Base-by-base conservation (phyloP, 441 rosid genomes). In the Populus hybrid region DNA sequence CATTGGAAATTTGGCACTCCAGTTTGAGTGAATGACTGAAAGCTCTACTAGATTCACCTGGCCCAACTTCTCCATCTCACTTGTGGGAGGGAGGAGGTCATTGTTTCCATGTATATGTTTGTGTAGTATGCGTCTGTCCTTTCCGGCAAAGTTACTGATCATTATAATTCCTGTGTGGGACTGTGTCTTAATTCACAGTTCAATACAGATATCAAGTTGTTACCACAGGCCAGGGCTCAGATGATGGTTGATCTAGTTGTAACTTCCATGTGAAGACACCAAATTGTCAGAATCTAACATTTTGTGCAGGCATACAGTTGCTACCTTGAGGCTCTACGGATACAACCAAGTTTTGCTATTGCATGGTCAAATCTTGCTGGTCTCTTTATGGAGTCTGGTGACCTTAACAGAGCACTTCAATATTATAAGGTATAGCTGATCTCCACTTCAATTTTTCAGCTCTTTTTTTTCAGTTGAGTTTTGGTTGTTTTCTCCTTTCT, bases 361-460 rank as follows among this genome's bases (percentile, higher is more conserved):
- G 99, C 99, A 42, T 97, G 99, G 98, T 97, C 98, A 64, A 97
- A 94, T 86, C 96, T 97, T 87, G 99, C 98, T 74, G 98, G 97
- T 84, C 97, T 97, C 82, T 92, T 93, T 83, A 89, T 97, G 98
- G 99, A 97, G 85, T 90, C 97, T 50, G 99, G 99, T 71, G 98
- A 97, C 85, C 89, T 93, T 75, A 91, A 88, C 77, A 88, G 92
- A 87, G 99, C 99, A 77, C 94, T 92, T 79, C 99, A 94, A 65
- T 96, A 96, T 84, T 96, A 96, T 85, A 92, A 94, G 97, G 99
- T 93, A 82, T 78, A 81, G 63, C 67, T 79, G 61, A 75, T 75
- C 72, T 72, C 34, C 12, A 23, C 10, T 61, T 35, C 71, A 20
- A 28, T 63, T 64, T 78, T 26, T 14, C 32, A 32, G 24, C 26